Evolutionary conservation across 768 basidiomycete species (phyloP), one percentile per base, ranked within the genome.

Genomic region (Kwoniella shandongensis): DNA sequence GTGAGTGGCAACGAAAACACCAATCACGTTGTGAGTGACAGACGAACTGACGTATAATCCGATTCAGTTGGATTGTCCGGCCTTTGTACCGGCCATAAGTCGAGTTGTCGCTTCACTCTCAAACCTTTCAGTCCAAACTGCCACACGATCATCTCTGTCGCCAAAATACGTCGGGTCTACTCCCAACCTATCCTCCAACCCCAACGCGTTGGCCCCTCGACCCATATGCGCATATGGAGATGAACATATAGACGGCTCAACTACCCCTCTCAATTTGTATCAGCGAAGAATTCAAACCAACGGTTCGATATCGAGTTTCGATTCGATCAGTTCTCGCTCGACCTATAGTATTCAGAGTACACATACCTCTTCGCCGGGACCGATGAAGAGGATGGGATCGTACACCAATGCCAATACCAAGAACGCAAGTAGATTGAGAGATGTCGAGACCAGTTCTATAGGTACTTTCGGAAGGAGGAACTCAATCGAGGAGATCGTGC

Each of bases 61-160:
- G 36, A 13, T n/a, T 8, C 11, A 57, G 55, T 47, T 57, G 22
- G 47, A 35, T 7, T 29, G 49, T 20, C 47, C 55, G 13, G 41
- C 41, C 7, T 50, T 46, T 39, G 39, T 50, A 17, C 44, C 55
- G 22, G 39, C 55, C 10, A 57, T 57, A 12, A 40, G 35, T 25
- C 55, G 48, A 20, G 55, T 50, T n/a, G 25, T 57, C 35, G 38
- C 46, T 18, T 57, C 47, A 4, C 23, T 57, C 15, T 50, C 39
- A 39, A 23, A 27, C 41, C 15, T 18, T 29, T 15, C 18, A 29
- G 26, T 3, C 4, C 27, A 29, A 23, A 20, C 17, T 46, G 20
- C 38, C 27, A 29, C 29, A 27, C 6, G 32, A 32, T 32, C 32
- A 32, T 32, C 13, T 13, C 32, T 32, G 13, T 32, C 32, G 32